Conservation (phyloP, 2,329 filamentous ascomycete genomes). For the Aureobasidium sp. region DNA sequence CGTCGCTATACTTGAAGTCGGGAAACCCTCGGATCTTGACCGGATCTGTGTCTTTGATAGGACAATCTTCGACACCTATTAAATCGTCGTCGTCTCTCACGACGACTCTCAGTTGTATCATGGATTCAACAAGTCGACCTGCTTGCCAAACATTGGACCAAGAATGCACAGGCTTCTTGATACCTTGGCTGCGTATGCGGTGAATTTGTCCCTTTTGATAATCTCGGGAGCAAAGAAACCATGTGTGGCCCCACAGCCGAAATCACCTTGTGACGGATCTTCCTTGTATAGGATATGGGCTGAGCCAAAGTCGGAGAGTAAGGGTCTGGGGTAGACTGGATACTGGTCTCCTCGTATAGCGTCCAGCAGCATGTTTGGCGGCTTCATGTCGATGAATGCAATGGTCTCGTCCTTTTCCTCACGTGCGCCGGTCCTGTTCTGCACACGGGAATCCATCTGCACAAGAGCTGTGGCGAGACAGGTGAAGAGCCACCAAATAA, state of each 20-base stretch:
- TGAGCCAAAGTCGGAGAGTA: not conserved
- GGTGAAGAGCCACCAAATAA: not conserved
- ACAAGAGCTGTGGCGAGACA: not conserved
- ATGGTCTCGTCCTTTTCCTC: not conserved
- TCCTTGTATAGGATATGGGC: not conserved
- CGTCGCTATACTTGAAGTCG: not conserved
- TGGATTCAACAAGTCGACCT: not conserved
- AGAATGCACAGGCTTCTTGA: not conserved
- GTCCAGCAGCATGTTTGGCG: not conserved
- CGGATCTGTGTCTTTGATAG: not conserved
- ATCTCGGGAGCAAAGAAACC: not conserved
- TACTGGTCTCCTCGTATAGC: not conserved
- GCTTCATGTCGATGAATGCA: not conserved
- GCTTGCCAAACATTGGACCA: slow-evolving; percentile 2
- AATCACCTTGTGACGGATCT: not conserved
- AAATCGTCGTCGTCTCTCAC: not conserved
- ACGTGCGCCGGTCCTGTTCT: not conserved
- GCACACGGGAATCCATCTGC: not conserved
- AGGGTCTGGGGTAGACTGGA: not conserved
- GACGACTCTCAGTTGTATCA: not conserved
- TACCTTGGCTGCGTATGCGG: not conserved
- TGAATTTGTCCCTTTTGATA: not conserved
- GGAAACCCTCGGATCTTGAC: not conserved
- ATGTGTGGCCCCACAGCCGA: not conserved
- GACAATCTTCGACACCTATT: not conserved